Evolutionary conservation across 2,329 filamentous ascomycete species (phyloP).

Genomic region (Talaromyces piceae): DNA sequence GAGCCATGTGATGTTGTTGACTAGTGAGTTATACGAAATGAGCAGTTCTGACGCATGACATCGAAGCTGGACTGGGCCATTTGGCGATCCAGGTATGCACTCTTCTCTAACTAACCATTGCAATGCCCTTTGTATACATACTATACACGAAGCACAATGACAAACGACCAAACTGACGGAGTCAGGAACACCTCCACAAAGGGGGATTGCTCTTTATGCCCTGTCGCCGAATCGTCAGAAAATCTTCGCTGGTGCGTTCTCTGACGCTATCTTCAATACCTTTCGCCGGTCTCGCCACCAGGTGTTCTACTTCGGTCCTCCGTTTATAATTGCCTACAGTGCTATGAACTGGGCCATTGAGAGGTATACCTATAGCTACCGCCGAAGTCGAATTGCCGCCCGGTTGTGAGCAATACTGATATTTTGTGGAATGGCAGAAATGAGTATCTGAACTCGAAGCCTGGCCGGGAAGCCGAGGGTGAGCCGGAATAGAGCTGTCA

Average conservation of each 20-base stretch:
- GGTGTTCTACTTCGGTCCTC: conserved; percentile 81
- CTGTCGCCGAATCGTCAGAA: conserved; percentile 83
- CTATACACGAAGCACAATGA: neutral
- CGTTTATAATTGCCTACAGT: conserved; percentile 70
- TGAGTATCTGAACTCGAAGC: conserved; percentile 46
- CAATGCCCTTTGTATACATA: neutral
- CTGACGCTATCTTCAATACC: conserved; percentile 91
- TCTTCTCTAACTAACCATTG: neutral
- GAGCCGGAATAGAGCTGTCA: conserved; percentile 20
- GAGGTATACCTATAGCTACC: conserved; percentile 50
- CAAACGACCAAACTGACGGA: no score
- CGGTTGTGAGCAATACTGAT: conserved; percentile 4
- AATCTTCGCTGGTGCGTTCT: conserved; percentile 66
- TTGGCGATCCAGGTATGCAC: conserved; percentile 7
- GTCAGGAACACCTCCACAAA: conserved; percentile 41
- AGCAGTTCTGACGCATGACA: neutral
- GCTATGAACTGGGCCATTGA: conserved; percentile 85
- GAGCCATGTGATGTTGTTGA: neutral
- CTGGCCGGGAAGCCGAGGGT: conserved; percentile 33
- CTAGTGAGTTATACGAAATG: neutral
- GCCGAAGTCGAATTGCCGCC: no score
- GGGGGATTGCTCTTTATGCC: conserved; percentile 61
- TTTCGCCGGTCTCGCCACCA: conserved; percentile 80
- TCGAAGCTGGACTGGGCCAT: conserved; percentile 4
- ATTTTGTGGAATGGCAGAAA: conserved; percentile 36